A percentile compares a stretch with the other conserved stretches of the same genome.
Conservation (phyloP, 2,329 filamentous ascomycete genomes). For the Monosporascus cannonballus region DNA sequence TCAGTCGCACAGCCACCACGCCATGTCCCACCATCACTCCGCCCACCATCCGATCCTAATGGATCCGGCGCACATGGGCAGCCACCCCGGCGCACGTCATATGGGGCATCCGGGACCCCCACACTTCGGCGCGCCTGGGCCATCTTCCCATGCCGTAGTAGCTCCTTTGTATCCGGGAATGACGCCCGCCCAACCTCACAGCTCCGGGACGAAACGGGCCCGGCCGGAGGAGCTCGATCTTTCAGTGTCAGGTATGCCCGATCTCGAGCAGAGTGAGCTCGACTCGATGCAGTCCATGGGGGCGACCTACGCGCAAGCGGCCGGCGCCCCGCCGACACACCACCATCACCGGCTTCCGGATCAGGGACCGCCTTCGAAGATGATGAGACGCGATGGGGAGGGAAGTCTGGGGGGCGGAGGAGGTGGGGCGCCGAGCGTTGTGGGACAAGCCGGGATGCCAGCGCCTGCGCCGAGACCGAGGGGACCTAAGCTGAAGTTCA, state of each 20-base stretch:
- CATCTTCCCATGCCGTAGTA: slow-evolving; percentile 39
- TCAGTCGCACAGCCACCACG: slow-evolving; percentile 31
- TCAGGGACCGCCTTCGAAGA: slow-evolving; percentile 62
- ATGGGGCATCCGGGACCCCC: slow-evolving; percentile 45
- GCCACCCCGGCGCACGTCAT: slow-evolving; percentile 40
- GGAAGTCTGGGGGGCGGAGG: slow-evolving; percentile 33
- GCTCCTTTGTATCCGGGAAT: slow-evolving; percentile 46
- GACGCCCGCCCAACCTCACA: slow-evolving; percentile 30
- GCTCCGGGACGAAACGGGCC: slow-evolving; percentile 41
- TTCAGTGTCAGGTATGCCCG: slow-evolving; percentile 42
- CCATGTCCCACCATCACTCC: slow-evolving; percentile 39
- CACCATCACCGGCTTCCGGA: slow-evolving; percentile 79
- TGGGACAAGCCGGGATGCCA: slow-evolving; percentile 84
- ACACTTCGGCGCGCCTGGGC: slow-evolving; percentile 44
- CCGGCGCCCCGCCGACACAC: slow-evolving; percentile 52
- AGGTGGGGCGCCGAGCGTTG: slow-evolving; percentile 71
- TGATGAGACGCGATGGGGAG: slow-evolving; percentile 55
- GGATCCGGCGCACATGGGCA: slow-evolving; percentile 49
- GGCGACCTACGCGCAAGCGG: slow-evolving; percentile 42
- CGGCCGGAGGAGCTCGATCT: slow-evolving; percentile 55
- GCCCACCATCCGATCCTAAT: slow-evolving; percentile 49
- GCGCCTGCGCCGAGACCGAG: slow-evolving; percentile 71
- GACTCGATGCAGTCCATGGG: slow-evolving; percentile 50
- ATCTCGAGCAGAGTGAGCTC: slow-evolving; percentile 50
- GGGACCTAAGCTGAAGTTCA: slow-evolving; percentile 90